Evolutionary conservation across 768 basidiomycete genomes (phyloP).

Genomic region (Tephrocybe sp.): DNA sequence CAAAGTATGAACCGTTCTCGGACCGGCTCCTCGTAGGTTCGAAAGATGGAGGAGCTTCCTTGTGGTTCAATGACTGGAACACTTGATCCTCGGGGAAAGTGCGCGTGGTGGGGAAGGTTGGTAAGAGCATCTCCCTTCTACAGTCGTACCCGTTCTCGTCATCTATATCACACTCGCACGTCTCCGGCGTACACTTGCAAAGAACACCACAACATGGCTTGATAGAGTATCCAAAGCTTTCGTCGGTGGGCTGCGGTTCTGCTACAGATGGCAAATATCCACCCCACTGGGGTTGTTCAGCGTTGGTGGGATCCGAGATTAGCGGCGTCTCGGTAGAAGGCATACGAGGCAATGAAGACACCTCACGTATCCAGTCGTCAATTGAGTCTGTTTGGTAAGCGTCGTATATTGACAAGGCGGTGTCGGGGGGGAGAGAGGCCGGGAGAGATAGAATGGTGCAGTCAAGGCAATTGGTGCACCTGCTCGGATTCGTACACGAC

Average conservation of each 20-base stretch:
- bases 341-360: slow-evolving; percentile 9
- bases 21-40: slow-evolving; percentile 5
- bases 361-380: slow-evolving; percentile 31
- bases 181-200: slow-evolving; percentile 20
- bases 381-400: slow-evolving; percentile 43
- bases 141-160: slow-evolving; percentile 21
- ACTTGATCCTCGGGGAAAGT: background rate
- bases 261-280: slow-evolving; percentile 10
- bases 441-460: slow-evolving; percentile 57
- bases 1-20: background rate
- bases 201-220: slow-evolving; percentile 22
- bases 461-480: slow-evolving; percentile 52
- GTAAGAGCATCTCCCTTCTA: slow-evolving; percentile 16
- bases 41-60: background rate
- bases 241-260: slow-evolving; percentile 5
- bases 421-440: slow-evolving; percentile 39
- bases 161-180: slow-evolving; percentile 17
- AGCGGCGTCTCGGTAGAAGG: background rate
- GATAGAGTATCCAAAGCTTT: slow-evolving; percentile 9
- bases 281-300: slow-evolving; percentile 15
- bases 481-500: slow-evolving; percentile 34
- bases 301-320: background rate
- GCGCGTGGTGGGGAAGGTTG: slow-evolving; percentile 4
- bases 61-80: background rate
- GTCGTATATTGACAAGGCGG: slow-evolving; percentile 39